These are phyloP conservation scores for Lactarius evosmus DNA, from an alignment of 768 basidiomycete species.

Conservation along the genomic window DNA sequence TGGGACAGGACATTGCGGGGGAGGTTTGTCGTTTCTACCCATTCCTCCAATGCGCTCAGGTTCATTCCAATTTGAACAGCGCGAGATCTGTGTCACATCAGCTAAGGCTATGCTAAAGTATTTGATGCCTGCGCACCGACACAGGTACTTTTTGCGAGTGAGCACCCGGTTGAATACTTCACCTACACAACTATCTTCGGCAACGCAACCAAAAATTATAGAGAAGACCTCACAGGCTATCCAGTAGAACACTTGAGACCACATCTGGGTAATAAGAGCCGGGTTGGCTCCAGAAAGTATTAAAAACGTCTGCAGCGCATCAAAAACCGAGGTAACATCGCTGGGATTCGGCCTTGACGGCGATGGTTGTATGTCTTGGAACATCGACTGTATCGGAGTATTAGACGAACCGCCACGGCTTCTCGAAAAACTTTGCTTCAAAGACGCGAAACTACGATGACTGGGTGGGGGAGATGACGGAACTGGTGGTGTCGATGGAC, in stretches of 20 bases:
- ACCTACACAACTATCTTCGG: slow-evolving; percentile 42
- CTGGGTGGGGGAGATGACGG: slow-evolving; percentile 31
- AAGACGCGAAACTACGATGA: slow-evolving; percentile 54
- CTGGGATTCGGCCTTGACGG: slow-evolving; percentile 40
- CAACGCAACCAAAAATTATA: slow-evolving; percentile 25
- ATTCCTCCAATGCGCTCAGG: slow-evolving; percentile 81
- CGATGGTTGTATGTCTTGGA: slow-evolving; percentile 44
- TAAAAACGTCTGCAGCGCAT: slow-evolving; percentile 80
- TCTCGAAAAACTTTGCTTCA: slow-evolving; percentile 61
- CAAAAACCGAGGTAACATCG: slow-evolving; percentile 75
- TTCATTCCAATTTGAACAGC: slow-evolving; percentile 91
- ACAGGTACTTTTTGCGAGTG: slow-evolving; percentile 92
- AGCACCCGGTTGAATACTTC: slow-evolving; percentile 83
- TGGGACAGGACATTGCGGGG: slow-evolving; percentile 78
- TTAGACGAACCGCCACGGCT: slow-evolving; percentile 44
- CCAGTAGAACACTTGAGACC: slow-evolving; percentile 99
- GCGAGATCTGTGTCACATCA: slow-evolving; percentile 52
- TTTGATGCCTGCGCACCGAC: slow-evolving; percentile 52
- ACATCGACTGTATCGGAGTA: slow-evolving; percentile 49
- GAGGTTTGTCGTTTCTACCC: slow-evolving; percentile 78
- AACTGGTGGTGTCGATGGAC: slow-evolving; percentile 47
- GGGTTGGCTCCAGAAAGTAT: slow-evolving; percentile 89
- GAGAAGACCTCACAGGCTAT: slow-evolving; percentile 72
- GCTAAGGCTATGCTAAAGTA: background rate
- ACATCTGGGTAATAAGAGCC: slow-evolving; percentile 80